Conservation (phyloP, 176 grass and related monocot species). For the Oryza australiensis region DNA sequence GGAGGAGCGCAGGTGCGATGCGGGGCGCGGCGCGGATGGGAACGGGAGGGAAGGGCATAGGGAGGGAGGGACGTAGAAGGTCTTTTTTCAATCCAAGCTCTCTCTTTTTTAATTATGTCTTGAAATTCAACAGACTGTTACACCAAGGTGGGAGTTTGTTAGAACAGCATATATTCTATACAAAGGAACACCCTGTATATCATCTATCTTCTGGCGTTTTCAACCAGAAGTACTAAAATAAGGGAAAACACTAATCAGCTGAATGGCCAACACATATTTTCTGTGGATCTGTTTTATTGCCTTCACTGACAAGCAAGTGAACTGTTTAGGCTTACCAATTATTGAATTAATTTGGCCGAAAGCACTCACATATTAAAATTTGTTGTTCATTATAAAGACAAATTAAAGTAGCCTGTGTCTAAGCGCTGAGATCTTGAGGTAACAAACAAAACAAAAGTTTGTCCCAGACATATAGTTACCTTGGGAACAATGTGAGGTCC, state of each 20-base stretch:
- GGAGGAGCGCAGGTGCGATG: too few species aligned
- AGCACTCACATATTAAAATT: background rate
- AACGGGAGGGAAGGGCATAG: too few species aligned
- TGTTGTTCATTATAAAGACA: background rate
- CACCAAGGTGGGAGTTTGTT: constrained; percentile 21
- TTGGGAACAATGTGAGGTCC: background rate
- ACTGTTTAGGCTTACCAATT: background rate
- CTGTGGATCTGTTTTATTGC: background rate
- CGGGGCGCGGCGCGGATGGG: too few species aligned
- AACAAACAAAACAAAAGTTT: background rate
- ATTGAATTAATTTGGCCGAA: background rate
- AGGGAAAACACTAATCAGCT: background rate
- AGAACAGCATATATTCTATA: constrained; percentile 7
- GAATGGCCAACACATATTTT: constrained; percentile 15
- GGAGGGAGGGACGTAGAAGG: too few species aligned
- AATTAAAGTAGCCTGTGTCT: background rate
- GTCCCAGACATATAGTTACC: background rate
- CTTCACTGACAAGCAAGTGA: background rate
- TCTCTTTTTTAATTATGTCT: constrained; percentile 96
- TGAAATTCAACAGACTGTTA: constrained; percentile 89
- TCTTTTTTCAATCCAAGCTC: too few species aligned
- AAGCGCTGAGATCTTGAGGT: background rate
- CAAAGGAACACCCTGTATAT: background rate
- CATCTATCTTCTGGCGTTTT: background rate
- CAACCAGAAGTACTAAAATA: constrained; percentile 3